These are phyloP conservation scores for Yamadazyma scolyti DNA, from an alignment of 805 yeast species.

Conservation along the genomic window DNA sequence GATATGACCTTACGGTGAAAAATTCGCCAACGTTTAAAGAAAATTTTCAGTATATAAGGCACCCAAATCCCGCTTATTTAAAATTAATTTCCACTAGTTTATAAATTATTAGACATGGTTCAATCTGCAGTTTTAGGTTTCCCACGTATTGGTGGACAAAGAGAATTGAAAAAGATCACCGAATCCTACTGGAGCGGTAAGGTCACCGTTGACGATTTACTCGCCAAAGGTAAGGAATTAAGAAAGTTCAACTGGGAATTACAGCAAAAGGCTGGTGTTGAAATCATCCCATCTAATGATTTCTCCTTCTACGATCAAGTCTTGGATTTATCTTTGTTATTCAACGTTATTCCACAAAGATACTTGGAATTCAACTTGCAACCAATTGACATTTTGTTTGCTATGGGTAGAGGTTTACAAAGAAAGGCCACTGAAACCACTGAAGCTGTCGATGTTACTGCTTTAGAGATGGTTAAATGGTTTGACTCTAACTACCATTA, in stretches of 20 bases:
- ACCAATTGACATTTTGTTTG: constrained; percentile 88
- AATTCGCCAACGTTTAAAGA: constrained; percentile 1
- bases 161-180: constrained; percentile 98
- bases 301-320: constrained; percentile 98
- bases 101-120: constrained; percentile 59
- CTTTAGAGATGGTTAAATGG: constrained; percentile 99
- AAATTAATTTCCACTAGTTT: neutral
- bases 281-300: constrained; percentile 94
- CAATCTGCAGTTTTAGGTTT: constrained; percentile 96
- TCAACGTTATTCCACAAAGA: constrained; percentile 96
- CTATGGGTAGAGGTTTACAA: constrained; percentile 99
- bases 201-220: constrained; percentile 78
- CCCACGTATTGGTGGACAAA: constrained; percentile 99
- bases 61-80: no score
- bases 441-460: constrained; percentile 95
- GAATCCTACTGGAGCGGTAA: constrained; percentile 99
- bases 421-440: constrained; percentile 85
- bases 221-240: constrained; percentile 91
- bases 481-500: constrained; percentile 99
- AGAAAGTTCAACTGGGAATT: constrained; percentile 97
- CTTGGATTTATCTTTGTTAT: constrained; percentile 83
- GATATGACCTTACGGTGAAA: constrained; percentile 1
- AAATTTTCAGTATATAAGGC: constrained; percentile 1
- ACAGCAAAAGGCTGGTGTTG: constrained; percentile 96
- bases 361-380: constrained; percentile 88